These are phyloP conservation scores for Pezizomycotina sp. DNA, from an alignment of 2,329 filamentous ascomycete species.

Conservation along the genomic window DNA sequence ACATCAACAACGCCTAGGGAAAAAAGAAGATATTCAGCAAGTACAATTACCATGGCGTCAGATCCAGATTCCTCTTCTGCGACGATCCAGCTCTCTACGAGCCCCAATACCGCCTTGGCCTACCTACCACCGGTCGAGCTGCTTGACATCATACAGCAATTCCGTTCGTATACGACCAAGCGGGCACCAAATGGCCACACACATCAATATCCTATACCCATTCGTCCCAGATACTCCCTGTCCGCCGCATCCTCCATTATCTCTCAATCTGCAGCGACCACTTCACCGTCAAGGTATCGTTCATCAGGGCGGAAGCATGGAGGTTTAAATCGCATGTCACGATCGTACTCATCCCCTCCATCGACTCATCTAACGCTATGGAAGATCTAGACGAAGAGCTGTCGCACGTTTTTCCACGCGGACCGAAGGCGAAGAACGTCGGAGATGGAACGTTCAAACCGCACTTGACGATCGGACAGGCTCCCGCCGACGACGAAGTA, in stretches of 20 bases:
- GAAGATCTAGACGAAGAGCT: slow-evolving; percentile 16
- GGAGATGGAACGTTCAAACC: slow-evolving; percentile 28
- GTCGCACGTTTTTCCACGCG: slow-evolving; percentile 11
- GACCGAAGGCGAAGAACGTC: slow-evolving; percentile 4
- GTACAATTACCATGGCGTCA: too few relatives aligned
- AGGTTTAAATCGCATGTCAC: slow-evolving; percentile 33
- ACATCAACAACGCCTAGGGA: too few relatives aligned
- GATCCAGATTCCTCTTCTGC: too few relatives aligned
- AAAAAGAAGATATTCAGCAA: too few relatives aligned
- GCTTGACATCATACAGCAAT: slow-evolving; percentile 11
- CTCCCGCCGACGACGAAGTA: slow-evolving; percentile 32
- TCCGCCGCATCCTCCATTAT: slow-evolving; percentile 32
- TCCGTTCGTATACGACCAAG: slow-evolving; percentile 48
- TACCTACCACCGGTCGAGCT: too few relatives aligned
- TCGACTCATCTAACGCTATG: slow-evolving; percentile 17
- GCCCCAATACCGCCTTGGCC: too few relatives aligned
- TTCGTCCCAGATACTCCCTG: slow-evolving; percentile 40
- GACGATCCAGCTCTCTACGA: too few relatives aligned
- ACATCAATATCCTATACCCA: slow-evolving; percentile 50
- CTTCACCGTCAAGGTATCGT: slow-evolving; percentile 8
- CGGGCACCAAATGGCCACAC: slow-evolving; percentile 46
- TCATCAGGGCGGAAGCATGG: slow-evolving; percentile 17
- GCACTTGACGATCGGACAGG: slow-evolving; percentile 46
- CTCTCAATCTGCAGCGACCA: slow-evolving; percentile 21
- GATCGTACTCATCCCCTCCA: slow-evolving; percentile 30